phyloP scores from a whole-genome alignment of 495 filamentous ascomycete species.

The Mycothermus thermophilus region DNA sequence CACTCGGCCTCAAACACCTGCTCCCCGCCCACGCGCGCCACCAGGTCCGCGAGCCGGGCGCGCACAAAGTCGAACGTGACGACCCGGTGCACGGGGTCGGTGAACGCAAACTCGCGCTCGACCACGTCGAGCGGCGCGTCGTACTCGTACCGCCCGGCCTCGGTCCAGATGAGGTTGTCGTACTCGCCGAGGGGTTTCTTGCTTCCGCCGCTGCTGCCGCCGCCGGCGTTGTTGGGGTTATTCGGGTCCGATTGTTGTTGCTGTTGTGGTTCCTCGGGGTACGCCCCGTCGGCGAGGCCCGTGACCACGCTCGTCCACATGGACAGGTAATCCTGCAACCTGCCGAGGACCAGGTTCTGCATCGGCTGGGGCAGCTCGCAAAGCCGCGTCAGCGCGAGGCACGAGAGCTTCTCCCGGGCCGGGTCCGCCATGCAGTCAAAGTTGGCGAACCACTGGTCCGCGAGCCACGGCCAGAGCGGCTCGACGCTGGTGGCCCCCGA shows the following conservation, averaged over 20 bases:
- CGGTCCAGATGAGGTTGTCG: slow-evolving; percentile 49
- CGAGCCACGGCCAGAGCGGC: slow-evolving; percentile 55
- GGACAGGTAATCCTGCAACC: slow-evolving; percentile 38
- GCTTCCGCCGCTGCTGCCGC: too few species aligned
- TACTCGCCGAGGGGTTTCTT: too few species aligned
- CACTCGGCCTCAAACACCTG: slow-evolving; percentile 62
- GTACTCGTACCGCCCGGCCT: slow-evolving; percentile 49
- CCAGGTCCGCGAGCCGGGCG: slow-evolving; percentile 48
- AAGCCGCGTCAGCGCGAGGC: slow-evolving; percentile 67
- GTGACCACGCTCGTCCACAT: slow-evolving; percentile 39
- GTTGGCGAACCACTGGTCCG: slow-evolving; percentile 76
- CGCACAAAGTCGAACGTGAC: slow-evolving; percentile 58
- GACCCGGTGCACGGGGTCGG: slow-evolving; percentile 59
- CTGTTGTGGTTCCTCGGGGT: slow-evolving; percentile 14
- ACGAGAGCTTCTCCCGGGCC: slow-evolving; percentile 65
- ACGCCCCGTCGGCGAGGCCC: slow-evolving; percentile 21
- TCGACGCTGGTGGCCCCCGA: slow-evolving; percentile 25
- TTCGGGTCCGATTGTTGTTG: too few species aligned
- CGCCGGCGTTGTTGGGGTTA: neutral
- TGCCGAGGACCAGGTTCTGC: slow-evolving; percentile 32
- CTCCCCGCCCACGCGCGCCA: slow-evolving; percentile 55
- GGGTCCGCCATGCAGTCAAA: slow-evolving; percentile 69
- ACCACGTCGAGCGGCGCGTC: slow-evolving; percentile 49
- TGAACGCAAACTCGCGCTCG: slow-evolving; percentile 37
- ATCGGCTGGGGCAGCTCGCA: slow-evolving; percentile 47